Evolutionary conservation across 345 rosid species (phyloP), one percentile per base, ranked within the genome.

Genomic region (Nephelium lappaceum): DNA sequence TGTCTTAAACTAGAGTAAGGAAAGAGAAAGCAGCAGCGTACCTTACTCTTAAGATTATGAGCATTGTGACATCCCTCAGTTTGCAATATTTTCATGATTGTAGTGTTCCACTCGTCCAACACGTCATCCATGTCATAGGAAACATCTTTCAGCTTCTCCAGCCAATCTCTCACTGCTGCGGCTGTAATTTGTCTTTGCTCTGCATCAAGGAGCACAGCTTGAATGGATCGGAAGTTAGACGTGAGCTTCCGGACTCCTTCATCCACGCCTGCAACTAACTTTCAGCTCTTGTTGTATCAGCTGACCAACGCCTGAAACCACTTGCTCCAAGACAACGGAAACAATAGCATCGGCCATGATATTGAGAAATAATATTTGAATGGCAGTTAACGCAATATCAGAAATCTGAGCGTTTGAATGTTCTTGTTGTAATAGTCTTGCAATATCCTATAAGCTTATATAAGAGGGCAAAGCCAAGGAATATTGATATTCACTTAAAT

Each of bases 281-380:
- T 8, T 14, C 69, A 36, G 23, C 12, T 36, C 24, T 1, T 31
- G 3, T 31, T 31, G 36, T 31, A 31, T 31, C 36, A 31, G 36
- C 36, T 58, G 15, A 63, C 27, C 15, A 24, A 4, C 15, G 38
- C 24, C 38, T 3, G 18, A 11, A 11, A 5, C 11, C 67, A 63
- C 10, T 25, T 63, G 67, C 67, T 63, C 67, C 38, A 63, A 25
- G 67, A 63, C 15, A 5, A 23, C 15, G 25, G 67, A 63, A 63
- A 63, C 14, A 63, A 63, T n/a, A 25, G 67, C 39, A 10, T 63
- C 67, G 27, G 67, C 67, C 67, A 63, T 49, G 55, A 49, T 49
- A 49, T 5, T 49, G 55, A 49, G 55, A 49, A 14, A 49, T 49
- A 18, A 49, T 49, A 49, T 49, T 49, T 3, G 55, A 49, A 49